Base-by-base conservation (phyloP, 2,329 filamentous ascomycete species). In the Monilinia vaccinii-corymbosi region DNA sequence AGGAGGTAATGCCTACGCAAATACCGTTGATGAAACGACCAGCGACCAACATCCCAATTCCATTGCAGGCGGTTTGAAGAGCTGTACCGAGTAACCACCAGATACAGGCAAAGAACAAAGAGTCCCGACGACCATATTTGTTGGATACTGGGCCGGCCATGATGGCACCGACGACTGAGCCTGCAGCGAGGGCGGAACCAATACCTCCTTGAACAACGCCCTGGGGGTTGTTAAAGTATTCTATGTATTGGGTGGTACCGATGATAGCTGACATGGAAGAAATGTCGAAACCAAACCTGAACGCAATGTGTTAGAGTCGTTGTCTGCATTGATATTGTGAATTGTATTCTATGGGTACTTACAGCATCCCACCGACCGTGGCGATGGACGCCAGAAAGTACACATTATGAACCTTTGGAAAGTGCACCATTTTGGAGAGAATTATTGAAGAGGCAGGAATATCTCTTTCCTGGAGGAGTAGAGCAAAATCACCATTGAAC, bases 141-240 rank as follows among this genome's bases (percentile, higher is more conserved):
- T 87, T 84, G 3, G 82, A 81, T 18, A 85, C 65, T 65, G 76
- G 76, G 31, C 83, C 83, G 38, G 83, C 85, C 56, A 77, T 60
- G 21, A 86, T 73, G 47, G 85, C 81, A 61, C 84, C 86, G 25
- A 86, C 72, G 74, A 84, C 87, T 0, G 86, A 88, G 40, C 86
- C 86, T 53, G 79, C 86, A 31, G 86, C 82, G 83, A 89, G 82
- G n/a, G 83, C 83, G 10, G 74, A 77, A 69, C 80, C 83, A 3
- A 72, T 71, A 16, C 74, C 75, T 10, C 71, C 71, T 0, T 78
- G 77, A 23, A 75, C 63, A 47, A 61, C 61, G 25, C 60, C 63
- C 14, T 64, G 64, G 2, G 63, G 61, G 48, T 65, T 56, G 70
- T 77, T 65, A 69, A 82, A 82, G 72, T 76, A 81, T 0, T 76